These are phyloP conservation scores for Quambalaria eucalypti DNA, from an alignment of 1,284 basidiomycete species.

Conservation along the genomic window DNA sequence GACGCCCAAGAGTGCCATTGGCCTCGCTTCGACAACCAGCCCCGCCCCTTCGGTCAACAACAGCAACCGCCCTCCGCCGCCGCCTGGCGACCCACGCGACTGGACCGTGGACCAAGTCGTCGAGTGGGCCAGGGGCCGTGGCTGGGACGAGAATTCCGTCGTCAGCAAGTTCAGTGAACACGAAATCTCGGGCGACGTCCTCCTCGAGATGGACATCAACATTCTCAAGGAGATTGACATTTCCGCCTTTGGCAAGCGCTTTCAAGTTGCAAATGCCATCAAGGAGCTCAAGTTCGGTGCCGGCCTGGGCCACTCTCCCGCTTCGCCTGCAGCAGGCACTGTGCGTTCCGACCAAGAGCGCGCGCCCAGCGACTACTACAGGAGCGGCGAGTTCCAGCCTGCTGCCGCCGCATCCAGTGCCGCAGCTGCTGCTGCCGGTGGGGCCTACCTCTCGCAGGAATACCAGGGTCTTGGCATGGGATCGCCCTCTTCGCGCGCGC, in stretches of 20 bases:
- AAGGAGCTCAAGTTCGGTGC: slow-evolving; percentile 71
- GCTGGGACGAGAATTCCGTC: slow-evolving; percentile 70
- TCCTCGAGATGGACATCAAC: slow-evolving; percentile 84
- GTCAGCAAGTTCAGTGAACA: slow-evolving; percentile 71
- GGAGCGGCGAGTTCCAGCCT: neutral
- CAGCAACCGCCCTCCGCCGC: neutral
- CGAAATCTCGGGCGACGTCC: slow-evolving; percentile 93
- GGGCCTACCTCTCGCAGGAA: no score
- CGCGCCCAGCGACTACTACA: neutral
- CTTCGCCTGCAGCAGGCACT: no score
- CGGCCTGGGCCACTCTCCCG: no score
- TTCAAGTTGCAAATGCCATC: slow-evolving; percentile 90
- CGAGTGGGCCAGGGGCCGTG: slow-evolving; percentile 74
- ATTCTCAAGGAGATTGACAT: slow-evolving; percentile 95
- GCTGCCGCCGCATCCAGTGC: neutral
- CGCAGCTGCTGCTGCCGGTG: neutral
- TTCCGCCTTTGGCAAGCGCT: slow-evolving; percentile 82
- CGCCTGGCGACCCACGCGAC: slow-evolving; percentile 54
- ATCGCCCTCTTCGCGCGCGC: neutral
- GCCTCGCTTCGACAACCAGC: neutral
- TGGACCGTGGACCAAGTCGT: slow-evolving; percentile 86
- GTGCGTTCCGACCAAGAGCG: no score
- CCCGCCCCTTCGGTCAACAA: neutral
- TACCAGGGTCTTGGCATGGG: neutral
- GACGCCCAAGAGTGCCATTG: slow-evolving; percentile 8